Conservation (phyloP, 306 rosid species). For the Crotalaria pallida region DNA sequence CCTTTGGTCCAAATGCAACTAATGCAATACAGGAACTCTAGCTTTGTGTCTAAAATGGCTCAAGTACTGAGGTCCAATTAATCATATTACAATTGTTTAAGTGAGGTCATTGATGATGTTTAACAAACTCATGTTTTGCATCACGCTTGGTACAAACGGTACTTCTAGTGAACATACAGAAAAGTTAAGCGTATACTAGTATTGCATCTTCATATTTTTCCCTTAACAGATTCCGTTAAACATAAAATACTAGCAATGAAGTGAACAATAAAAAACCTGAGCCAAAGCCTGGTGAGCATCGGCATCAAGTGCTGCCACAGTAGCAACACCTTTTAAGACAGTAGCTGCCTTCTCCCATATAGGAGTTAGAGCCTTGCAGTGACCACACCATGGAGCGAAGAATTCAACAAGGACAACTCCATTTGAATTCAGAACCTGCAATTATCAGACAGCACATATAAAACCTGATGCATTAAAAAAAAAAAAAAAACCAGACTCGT, state of each 20-base stretch:
- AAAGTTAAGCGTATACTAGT: not conserved
- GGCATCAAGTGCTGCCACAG: constrained; percentile 94
- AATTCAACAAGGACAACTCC: constrained; percentile 91
- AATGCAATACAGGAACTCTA: not conserved
- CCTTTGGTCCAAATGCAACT: not conserved
- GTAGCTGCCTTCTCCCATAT: constrained; percentile 92
- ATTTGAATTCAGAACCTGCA: constrained; percentile 91
- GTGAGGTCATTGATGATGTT: not conserved
- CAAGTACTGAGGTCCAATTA: not conserved
- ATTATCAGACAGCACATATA: constrained; percentile 10
- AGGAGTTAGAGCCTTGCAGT: constrained; percentile 89
- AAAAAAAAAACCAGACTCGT: not conserved
- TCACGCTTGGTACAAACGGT: not conserved
- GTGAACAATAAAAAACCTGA: constrained; percentile 53
- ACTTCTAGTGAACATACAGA: not conserved
- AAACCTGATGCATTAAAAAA: not conserved
- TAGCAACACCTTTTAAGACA: constrained; percentile 83
- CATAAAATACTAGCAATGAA: constrained; percentile 6
- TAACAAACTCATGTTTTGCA: not conserved
- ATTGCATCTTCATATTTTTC: not conserved
- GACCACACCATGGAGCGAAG: constrained; percentile 99
- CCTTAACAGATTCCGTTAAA: constrained; percentile 11
- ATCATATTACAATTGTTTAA: not conserved
- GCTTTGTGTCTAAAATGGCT: not conserved
- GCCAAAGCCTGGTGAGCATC: constrained; percentile 88